A percentile compares a stretch with the other conserved stretches of the same genome.
These are phyloP conservation scores for Phytophthora lateralis DNA, from an alignment of 352 stramenopile species.

Conservation along the genomic window DNA sequence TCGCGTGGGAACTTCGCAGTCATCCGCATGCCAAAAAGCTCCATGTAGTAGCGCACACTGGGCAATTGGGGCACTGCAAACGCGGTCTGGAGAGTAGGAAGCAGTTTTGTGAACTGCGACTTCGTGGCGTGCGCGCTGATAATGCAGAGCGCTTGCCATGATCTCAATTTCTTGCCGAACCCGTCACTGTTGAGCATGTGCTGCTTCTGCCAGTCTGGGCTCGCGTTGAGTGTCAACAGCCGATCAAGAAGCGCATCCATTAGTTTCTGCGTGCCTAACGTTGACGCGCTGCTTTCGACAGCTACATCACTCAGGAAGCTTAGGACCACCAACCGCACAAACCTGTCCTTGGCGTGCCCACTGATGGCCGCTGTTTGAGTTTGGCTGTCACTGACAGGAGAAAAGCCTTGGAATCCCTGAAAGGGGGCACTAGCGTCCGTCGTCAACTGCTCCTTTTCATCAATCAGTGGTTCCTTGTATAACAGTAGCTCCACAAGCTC, in stretches of 20 bases:
- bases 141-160: conserved; percentile 82
- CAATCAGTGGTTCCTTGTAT: conserved; percentile 80
- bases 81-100: conserved; percentile 47
- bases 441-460: conserved; percentile 60
- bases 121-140: conserved; percentile 56
- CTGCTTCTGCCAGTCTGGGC: conserved; percentile 70
- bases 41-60: conserved; percentile 81
- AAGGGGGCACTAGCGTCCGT: conserved; percentile 18
- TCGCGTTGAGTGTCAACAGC: conserved; percentile 60
- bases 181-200: conserved; percentile 88
- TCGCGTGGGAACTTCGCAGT: conserved; percentile 50
- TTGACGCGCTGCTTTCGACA: conserved; percentile 27
- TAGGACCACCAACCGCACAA: conserved; percentile 73
- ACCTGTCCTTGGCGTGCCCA: conserved; percentile 54
- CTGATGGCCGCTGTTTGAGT: conserved; percentile 31
- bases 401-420: conserved; percentile 33
- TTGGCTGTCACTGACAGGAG: conserved; percentile 2
- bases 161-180: conserved; percentile 77
- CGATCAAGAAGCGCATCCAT: conserved; percentile 43
- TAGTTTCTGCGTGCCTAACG: conserved; percentile 29
- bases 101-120: conserved; percentile 25
- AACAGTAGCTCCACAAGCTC: conserved; percentile 75
- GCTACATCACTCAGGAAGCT: conserved; percentile 67
- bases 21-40: conserved; percentile 81
- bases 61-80: conserved; percentile 70